Evolutionary conservation across 2,329 filamentous ascomycete species (phyloP).

Genomic region (Hymenotorrendiella dingleyae): DNA sequence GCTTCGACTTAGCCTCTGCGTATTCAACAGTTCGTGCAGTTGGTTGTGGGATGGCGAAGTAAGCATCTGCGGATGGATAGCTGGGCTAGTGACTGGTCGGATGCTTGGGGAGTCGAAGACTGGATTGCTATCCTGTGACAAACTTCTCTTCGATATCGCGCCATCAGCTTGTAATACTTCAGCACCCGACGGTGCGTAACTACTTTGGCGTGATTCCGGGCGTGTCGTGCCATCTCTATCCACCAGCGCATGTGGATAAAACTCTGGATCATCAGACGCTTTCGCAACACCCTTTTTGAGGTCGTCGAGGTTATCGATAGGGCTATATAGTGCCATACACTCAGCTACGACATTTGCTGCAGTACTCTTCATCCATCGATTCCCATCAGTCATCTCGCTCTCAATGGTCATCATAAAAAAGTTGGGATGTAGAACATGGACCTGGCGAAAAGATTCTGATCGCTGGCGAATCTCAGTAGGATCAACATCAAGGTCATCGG

Average conservation of each 20-base stretch:
- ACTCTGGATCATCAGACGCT: slow-evolving; percentile 21
- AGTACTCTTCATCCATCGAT: slow-evolving; percentile 74
- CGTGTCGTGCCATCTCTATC: slow-evolving; percentile 17
- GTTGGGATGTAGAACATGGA: slow-evolving; percentile 75
- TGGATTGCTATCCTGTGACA: slow-evolving; percentile 49
- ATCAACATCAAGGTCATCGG: slow-evolving; percentile 72
- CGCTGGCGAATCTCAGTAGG: slow-evolving; percentile 70
- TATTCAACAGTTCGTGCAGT: slow-evolving; percentile 54
- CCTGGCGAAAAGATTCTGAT: slow-evolving; percentile 67
- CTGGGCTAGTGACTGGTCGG: slow-evolving; percentile 55
- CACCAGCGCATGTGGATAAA: slow-evolving; percentile 25
- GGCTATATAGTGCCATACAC: slow-evolving; percentile 62
- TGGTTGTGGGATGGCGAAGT: slow-evolving; percentile 47
- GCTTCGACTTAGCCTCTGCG: slow-evolving; percentile 52
- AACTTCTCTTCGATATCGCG: slow-evolving; percentile 35
- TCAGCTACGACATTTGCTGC: slow-evolving; percentile 74
- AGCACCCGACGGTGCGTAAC: slow-evolving; percentile 42
- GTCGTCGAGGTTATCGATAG: slow-evolving; percentile 20
- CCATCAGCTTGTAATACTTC: slow-evolving; percentile 35
- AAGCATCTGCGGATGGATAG: slow-evolving; percentile 46
- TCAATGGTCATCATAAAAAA: slow-evolving; percentile 76
- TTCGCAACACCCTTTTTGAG: slow-evolving; percentile 9
- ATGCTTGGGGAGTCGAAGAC: slow-evolving; percentile 37
- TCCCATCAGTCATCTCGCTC: slow-evolving; percentile 69
- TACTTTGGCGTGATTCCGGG: no score